Evolutionary conservation across 805 yeast genomes (phyloP), one percentile per base, ranked within the genome.

Genomic region (Pichia deserticola): DNA sequence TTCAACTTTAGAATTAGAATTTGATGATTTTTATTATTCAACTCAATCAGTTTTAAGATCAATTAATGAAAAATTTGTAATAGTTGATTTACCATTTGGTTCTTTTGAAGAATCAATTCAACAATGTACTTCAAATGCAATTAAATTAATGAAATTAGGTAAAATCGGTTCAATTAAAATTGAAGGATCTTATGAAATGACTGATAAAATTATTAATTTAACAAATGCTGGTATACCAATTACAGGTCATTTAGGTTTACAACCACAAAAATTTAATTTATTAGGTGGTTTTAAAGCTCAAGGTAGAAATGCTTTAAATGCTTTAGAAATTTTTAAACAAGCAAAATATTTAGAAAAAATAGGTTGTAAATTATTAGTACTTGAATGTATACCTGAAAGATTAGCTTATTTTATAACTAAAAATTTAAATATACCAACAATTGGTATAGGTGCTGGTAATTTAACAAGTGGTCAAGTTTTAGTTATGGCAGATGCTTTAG

Each of bases 371-470:
- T 64, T 84, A 45, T 60, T 89, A 3, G 81, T 92, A 2, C 63
- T 92, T 3, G 99, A 92, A 59, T 95, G 97, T 46, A 77, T 92
- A 5, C 99, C 99, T 1, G 78, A 78, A 49, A 75, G 75, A 50
- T 67, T 93, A 11, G 92, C 92, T 0, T 64, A 71, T 41, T 69
- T 71, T 49, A 79, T 93, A 32, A 86, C 97, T 0, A 62, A 72
- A 2, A 68, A 71, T 12, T 63, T 89, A 34, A 45, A 62, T 1
- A 72, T 92, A 1, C 97, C 98, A 0, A 86, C 95, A 1, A 89
- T 92, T 56, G 99, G 99, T 4, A 92, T 92, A 44, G 99, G 99
- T 5, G 97, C 98, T 0, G 98, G 99, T 0, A 78, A 81, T 27
- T 69, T 69, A 8, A 84, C 92, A 8, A 78, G 86, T 36, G 98